Evolutionary conservation across 2,329 filamentous ascomycete genomes (phyloP).

Genomic region (Venturia oleaginea): DNA sequence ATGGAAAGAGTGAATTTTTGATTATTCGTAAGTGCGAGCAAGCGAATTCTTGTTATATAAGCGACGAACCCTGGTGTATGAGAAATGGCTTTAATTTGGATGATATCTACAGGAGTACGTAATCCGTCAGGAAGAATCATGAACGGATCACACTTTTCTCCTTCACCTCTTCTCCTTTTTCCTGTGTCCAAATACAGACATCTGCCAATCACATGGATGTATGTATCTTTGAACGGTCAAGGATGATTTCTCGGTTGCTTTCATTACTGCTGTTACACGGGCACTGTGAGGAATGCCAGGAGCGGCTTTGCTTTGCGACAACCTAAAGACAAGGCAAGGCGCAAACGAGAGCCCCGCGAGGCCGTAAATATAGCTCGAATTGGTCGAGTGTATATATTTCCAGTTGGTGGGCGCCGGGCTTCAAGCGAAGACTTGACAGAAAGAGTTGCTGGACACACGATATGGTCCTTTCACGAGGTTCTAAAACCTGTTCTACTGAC

Average conservation of each 20-base stretch:
- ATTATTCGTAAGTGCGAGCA: not conserved
- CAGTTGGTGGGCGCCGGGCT: not conserved
- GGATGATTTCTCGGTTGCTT: not conserved
- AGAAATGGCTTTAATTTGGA: not conserved
- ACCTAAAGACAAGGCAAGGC: too few relatives aligned
- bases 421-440: not conserved
- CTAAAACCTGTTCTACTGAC: constrained; percentile 56
- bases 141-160: not conserved
- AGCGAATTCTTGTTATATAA: not conserved
- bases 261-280: too few relatives aligned
- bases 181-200: not conserved
- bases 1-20: not conserved
- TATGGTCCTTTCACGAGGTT: not conserved
- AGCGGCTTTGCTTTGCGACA: too few relatives aligned
- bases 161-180: not conserved
- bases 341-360: too few relatives aligned
- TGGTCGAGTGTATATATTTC: not conserved
- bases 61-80: not conserved
- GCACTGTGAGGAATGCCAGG: too few relatives aligned
- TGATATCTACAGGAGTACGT: not conserved
- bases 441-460: not conserved
- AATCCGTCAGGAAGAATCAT: not conserved
- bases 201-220: not conserved
- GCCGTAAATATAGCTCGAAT: not conserved
- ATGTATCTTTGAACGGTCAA: not conserved